Evolutionary conservation across 1,284 basidiomycete species (phyloP).

Genomic region (Ceratobasidium sp.): DNA sequence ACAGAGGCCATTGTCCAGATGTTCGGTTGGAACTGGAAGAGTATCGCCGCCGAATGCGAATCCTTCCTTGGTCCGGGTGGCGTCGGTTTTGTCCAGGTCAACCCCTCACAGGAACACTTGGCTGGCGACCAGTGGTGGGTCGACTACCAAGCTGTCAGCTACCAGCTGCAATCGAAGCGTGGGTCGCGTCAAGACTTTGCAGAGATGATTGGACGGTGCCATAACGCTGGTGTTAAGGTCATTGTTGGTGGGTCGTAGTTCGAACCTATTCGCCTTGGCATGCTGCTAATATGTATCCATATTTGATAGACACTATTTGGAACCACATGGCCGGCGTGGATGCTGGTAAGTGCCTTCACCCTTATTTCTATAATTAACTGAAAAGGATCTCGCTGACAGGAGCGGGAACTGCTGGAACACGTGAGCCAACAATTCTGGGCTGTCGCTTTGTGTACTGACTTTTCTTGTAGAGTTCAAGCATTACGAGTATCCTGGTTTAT

Average conservation of each 20-base stretch:
- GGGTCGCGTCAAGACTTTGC: constrained; percentile 50
- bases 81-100: constrained; percentile 47
- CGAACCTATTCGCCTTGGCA: background rate
- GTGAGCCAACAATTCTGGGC: background rate
- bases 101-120: constrained; percentile 49
- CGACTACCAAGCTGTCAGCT: constrained; percentile 72
- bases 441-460: constrained; percentile 50
- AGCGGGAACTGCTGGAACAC: constrained; percentile 33
- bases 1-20: constrained; percentile 47
- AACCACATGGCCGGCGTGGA: constrained; percentile 73
- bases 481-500: constrained; percentile 57
- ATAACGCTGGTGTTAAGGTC: constrained; percentile 50
- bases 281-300: too few species aligned
- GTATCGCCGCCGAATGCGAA: constrained; percentile 48
- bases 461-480: constrained; percentile 63
- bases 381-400: background rate
- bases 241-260: constrained; percentile 44
- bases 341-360: constrained; percentile 9
- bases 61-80: constrained; percentile 47
- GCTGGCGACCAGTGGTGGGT: constrained; percentile 75
- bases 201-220: constrained; percentile 51
- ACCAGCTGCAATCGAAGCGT: constrained; percentile 51
- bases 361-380: background rate
- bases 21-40: constrained; percentile 49
- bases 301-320: constrained; percentile 67